Conservation (phyloP, 192 early-diverging fungal genomes). For the Coemansia asiatica region DNA sequence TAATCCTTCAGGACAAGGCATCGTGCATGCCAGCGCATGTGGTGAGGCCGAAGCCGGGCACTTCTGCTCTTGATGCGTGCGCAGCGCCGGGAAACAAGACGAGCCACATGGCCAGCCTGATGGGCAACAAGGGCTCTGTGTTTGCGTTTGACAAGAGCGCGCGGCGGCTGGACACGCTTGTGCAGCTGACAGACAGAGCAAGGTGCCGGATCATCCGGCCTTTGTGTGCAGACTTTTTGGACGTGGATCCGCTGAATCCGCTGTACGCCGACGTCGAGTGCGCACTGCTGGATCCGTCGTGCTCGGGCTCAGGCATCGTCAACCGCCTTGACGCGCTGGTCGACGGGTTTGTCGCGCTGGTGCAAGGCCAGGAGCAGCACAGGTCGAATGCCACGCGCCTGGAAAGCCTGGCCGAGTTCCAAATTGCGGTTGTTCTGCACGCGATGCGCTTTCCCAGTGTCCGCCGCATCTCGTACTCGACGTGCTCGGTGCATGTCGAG, state of each 20-base stretch:
- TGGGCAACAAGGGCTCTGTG: conserved; percentile 83
- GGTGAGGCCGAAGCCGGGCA: conserved; percentile 58
- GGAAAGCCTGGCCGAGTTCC: conserved; percentile 81
- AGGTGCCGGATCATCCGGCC: conserved; percentile 69
- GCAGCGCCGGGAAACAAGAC: conserved; percentile 99
- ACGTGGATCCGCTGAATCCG: conserved; percentile 68
- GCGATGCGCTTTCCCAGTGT: conserved; percentile 83
- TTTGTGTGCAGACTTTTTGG: conserved; percentile 67
- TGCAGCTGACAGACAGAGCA: conserved; percentile 71
- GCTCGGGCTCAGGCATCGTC: conserved; percentile 94
- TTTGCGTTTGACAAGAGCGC: conserved; percentile 90
- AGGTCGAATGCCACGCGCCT: conserved; percentile 62
- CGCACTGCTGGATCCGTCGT: conserved; percentile 92
- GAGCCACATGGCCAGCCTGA: conserved; percentile 84
- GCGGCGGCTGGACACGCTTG: conserved; percentile 69
- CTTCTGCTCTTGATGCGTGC: conserved; percentile 85
- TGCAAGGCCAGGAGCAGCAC: conserved; percentile 29
- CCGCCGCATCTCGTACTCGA: conserved; percentile 90
- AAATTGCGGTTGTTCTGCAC: conserved; percentile 75
- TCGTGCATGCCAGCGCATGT: conserved; percentile 93
- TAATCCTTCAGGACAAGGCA: conserved; percentile 96
- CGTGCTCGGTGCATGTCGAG: conserved; percentile 87
- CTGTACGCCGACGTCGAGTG: conserved; percentile 75
- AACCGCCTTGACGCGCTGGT: conserved; percentile 83
- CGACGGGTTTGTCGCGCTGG: conserved; percentile 53